A percentile compares a stretch with the other conserved stretches of the same genome.
Conservation (phyloP, 2,329 filamentous ascomycete species). For the Aureobasidium sp. region DNA sequence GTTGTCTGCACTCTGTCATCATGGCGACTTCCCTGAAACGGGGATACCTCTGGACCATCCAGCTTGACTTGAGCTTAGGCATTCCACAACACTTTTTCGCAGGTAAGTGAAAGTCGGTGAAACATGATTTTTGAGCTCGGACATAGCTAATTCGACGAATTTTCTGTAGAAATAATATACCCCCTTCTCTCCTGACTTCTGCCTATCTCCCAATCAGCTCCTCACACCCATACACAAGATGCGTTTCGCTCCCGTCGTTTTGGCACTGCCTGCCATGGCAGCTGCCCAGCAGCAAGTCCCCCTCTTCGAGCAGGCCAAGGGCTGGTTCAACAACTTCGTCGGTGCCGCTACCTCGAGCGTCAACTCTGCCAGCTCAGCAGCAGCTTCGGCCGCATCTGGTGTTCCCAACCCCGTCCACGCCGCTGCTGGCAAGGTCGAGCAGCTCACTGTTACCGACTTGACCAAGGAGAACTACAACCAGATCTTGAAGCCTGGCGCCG, state of each 20-base stretch:
- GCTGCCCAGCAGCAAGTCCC: constrained; percentile 51
- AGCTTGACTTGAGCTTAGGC: not conserved
- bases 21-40: not conserved
- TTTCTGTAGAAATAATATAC: not conserved
- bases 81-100: not conserved
- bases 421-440: constrained; percentile 39
- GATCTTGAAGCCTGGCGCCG: constrained; percentile 54
- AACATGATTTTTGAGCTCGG: not conserved
- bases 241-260: constrained; percentile 45
- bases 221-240: constrained; percentile 26
- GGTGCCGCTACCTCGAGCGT: constrained; percentile 45
- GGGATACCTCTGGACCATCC: not conserved
- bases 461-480: constrained; percentile 64
- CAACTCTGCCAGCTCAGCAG: constrained; percentile 27
- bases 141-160: not conserved
- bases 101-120: not conserved
- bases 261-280: constrained; percentile 43
- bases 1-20: constrained; percentile 1
- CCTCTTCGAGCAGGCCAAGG: constrained; percentile 52
- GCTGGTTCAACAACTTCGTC: constrained; percentile 47
- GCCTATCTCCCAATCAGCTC: not conserved
- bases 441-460: constrained; percentile 47
- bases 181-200: not conserved
- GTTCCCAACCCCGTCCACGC: constrained; percentile 39
- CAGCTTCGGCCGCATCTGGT: constrained; percentile 31